These are phyloP conservation scores for Cladosporium sp. DNA, from an alignment of 2,329 filamentous ascomycete genomes.

Conservation along the genomic window DNA sequence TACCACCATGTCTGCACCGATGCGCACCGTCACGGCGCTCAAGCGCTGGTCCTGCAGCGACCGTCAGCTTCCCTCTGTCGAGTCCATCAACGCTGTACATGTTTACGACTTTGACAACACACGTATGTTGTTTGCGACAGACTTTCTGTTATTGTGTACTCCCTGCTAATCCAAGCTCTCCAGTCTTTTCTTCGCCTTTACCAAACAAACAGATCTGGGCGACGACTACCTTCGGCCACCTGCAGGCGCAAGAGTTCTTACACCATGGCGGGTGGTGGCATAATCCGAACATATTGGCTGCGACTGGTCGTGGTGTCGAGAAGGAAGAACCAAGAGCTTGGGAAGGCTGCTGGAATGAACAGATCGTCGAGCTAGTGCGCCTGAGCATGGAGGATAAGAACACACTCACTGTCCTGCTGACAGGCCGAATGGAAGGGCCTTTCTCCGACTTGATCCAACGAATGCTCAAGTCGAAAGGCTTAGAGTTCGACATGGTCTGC, in stretches of 20 bases:
- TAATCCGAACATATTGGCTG: conserved; percentile 76
- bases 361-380: conserved; percentile 71
- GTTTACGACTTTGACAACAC: conserved; percentile 99
- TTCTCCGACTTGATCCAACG: conserved; percentile 77
- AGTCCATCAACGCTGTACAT: conserved; percentile 74
- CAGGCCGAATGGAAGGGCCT: conserved; percentile 72
- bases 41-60: conserved; percentile 80
- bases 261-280: conserved; percentile 96
- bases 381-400: conserved; percentile 81
- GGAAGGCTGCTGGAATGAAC: conserved; percentile 96
- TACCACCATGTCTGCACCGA: conserved; percentile 10
- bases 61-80: conserved; percentile 65
- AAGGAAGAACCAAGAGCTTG: conserved; percentile 79
- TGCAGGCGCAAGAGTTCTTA: conserved; percentile 73
- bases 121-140: conserved; percentile 32
- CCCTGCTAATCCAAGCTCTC: conserved; percentile 13
- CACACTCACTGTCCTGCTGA: conserved; percentile 79
- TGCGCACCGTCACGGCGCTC: conserved; percentile 65
- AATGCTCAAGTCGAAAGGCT: conserved; percentile 70
- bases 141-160: background rate
- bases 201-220: conserved; percentile 90
- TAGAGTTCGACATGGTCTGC: conserved; percentile 84
- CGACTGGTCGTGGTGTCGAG: conserved; percentile 78
- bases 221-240: conserved; percentile 67
- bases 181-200: conserved; percentile 86